Evolutionary conservation across 176 grass and related monocot species (phyloP).

Genomic region (Bonia amplexicaulis): DNA sequence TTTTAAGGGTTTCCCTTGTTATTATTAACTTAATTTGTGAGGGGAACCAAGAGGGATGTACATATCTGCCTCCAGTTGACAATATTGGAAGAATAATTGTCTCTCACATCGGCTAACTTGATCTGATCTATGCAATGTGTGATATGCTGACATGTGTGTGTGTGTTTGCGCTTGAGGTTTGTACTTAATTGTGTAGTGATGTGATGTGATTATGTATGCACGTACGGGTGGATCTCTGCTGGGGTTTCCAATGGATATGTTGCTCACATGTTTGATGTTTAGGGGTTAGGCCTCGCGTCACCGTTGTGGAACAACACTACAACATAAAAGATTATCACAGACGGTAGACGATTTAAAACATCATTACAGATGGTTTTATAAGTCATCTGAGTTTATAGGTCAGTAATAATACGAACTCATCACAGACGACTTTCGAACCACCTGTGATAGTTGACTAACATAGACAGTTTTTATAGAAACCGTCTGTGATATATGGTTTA

Average conservation of each 20-base stretch:
- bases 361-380: too few relatives aligned
- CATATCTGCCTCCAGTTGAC: conserved; percentile 39
- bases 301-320: not conserved
- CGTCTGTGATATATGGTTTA: too few relatives aligned
- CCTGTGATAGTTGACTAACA: too few relatives aligned
- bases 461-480: too few relatives aligned
- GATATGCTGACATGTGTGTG: not conserved
- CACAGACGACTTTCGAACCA: too few relatives aligned
- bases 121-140: not conserved
- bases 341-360: too few relatives aligned
- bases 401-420: too few relatives aligned
- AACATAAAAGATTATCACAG: too few relatives aligned
- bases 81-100: conserved; percentile 35
- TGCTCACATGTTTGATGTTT: conserved; percentile 22
- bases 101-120: not conserved
- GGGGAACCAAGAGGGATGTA: conserved; percentile 18
- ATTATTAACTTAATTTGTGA: conserved; percentile 33
- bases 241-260: conserved; percentile 21
- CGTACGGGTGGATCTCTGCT: not conserved
- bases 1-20: not conserved
- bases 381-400: too few relatives aligned
- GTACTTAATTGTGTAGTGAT: not conserved
- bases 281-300: not conserved
- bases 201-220: not conserved
- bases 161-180: not conserved